These are phyloP conservation scores for Backusella tarrabulga DNA, from an alignment of 192 early-diverging fungal species.

Conservation along the genomic window DNA sequence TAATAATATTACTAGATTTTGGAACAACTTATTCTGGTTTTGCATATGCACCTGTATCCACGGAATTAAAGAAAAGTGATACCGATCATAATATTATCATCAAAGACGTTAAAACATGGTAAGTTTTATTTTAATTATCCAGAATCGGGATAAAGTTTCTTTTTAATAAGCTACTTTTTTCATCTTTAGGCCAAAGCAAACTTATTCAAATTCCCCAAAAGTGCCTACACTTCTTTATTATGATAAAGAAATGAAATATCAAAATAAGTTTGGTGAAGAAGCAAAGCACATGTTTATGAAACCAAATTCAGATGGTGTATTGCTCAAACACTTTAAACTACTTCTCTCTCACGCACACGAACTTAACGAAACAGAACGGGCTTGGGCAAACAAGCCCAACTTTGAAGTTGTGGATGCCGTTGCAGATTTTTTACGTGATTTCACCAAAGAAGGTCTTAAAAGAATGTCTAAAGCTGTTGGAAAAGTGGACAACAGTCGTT, in stretches of 20 bases:
- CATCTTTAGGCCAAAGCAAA: conserved; percentile 43
- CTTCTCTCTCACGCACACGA: not conserved
- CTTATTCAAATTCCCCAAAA: conserved; percentile 40
- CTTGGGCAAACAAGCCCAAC: not conserved
- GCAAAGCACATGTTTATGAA: not conserved
- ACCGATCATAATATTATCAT: conserved; percentile 42
- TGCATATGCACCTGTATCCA: conserved; percentile 43
- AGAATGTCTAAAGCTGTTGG: conserved; percentile 41
- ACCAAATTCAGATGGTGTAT: conserved; percentile 40
- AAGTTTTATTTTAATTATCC: not conserved
- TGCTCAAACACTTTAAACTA: conserved; percentile 18
- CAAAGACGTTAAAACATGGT: conserved; percentile 12
- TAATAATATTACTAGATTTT: not conserved
- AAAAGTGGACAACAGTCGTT: conserved; percentile 28
- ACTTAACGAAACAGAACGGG: not conserved
- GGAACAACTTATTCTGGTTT: conserved; percentile 53
- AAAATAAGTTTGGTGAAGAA: conserved; percentile 45
- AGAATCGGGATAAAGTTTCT: not conserved
- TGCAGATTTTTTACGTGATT: conserved; percentile 44
- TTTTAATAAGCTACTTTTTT: not conserved
- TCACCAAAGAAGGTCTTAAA: conserved; percentile 41
- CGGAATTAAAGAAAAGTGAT: conserved; percentile 32
- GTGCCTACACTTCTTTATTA: conserved; percentile 49
- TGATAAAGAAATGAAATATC: conserved; percentile 36
- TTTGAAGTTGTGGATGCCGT: conserved; percentile 40